These are phyloP conservation scores for Brassica napus DNA, from an alignment of 345 rosid genomes.

Conservation along the genomic window Da-Ae NC_063451.1:3975001-3975500, in stretches of 20 bases:
- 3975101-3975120: not conserved
- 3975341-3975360: constrained; percentile 6
- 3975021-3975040: not conserved
- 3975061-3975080: no score
- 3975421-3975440: not conserved
- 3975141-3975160: not conserved
- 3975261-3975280: constrained; percentile 9
- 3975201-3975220: constrained; percentile 18
- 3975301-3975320: constrained; percentile 11
- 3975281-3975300: constrained; percentile 3
- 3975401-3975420: constrained; percentile 18
- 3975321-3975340: constrained; percentile 30
- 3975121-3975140: not conserved
- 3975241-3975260: constrained; percentile 36
- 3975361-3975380: constrained; percentile 13
- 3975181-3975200: not conserved
- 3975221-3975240: constrained; percentile 21
- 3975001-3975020: no score
- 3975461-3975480: not conserved
- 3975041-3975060: not conserved
- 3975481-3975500: constrained; percentile 45
- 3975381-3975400: constrained; percentile 16
- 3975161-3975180: constrained; percentile 11
- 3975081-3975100: not conserved
- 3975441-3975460: not conserved